Evolutionary conservation across 768 basidiomycete genomes (phyloP).

Genomic region (Lactarius deliciosus): DNA sequence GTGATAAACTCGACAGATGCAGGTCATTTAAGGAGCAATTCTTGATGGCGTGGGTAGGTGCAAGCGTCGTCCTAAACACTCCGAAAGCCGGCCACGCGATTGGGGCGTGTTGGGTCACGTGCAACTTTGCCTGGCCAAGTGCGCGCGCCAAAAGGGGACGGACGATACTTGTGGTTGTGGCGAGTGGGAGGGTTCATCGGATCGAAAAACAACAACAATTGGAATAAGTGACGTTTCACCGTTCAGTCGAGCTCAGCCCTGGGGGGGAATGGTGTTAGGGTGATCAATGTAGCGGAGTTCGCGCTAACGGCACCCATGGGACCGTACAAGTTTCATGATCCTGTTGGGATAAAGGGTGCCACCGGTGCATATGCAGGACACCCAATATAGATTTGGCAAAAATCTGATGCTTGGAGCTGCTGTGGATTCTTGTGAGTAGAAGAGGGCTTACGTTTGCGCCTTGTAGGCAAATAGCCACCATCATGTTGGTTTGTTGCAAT

Average conservation of each 20-base stretch:
- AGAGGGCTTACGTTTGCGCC: constrained; percentile 2
- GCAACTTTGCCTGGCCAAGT: neutral
- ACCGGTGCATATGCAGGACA: constrained; percentile 3
- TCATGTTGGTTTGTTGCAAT: neutral
- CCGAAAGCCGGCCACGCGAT: constrained; percentile 23
- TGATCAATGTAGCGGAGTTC: neutral
- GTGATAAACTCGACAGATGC: constrained; percentile 19
- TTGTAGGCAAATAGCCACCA: neutral
- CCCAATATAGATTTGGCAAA: constrained; percentile 10
- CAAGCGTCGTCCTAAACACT: constrained; percentile 18
- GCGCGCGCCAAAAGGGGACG: neutral
- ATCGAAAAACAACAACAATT: neutral
- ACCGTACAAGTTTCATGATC: constrained; percentile 22
- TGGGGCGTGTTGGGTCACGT: constrained; percentile 27
- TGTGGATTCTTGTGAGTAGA: constrained; percentile 15
- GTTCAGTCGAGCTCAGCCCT: neutral
- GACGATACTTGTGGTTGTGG: neutral
- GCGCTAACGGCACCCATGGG: constrained; percentile 5
- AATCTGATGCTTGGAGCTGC: constrained; percentile 10
- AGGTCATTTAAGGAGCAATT: constrained; percentile 11
- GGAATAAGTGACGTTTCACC: neutral
- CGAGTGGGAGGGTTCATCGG: neutral
- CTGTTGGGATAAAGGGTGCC: constrained; percentile 6
- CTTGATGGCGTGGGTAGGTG: constrained; percentile 18
- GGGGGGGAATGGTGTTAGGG: neutral